Evolutionary conservation across 2,329 filamentous ascomycete species (phyloP).

Genomic region (Pleochaeta shiraiana): DNA sequence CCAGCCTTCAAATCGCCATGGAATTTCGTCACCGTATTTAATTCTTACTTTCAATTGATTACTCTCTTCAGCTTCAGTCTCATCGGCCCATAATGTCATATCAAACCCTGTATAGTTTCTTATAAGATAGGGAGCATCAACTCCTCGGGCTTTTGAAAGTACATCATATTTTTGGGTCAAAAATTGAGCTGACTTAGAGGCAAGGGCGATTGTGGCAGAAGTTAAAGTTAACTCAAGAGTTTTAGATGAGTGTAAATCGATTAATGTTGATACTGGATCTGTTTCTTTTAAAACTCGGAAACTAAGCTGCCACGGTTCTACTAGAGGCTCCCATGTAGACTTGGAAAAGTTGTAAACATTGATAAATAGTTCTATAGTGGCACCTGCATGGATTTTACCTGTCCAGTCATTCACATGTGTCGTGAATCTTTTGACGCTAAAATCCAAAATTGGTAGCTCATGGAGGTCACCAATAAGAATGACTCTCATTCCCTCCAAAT

Average conservation of each 20-base stretch:
- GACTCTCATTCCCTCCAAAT: constrained; percentile 70
- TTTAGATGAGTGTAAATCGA: constrained; percentile 77
- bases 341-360: constrained; percentile 99
- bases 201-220: constrained; percentile 78
- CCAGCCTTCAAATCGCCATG: constrained; percentile 95
- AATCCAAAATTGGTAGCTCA: constrained; percentile 83
- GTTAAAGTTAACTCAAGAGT: constrained; percentile 83
- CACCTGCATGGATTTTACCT: constrained; percentile 63
- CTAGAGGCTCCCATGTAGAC: constrained; percentile 88
- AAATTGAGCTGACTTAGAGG: constrained; percentile 83
- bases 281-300: constrained; percentile 67
- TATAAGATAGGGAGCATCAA: constrained; percentile 81
- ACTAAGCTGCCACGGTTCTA: constrained; percentile 93
- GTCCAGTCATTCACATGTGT: constrained; percentile 83
- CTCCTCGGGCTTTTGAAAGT: constrained; percentile 74
- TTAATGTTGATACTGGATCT: constrained; percentile 50
- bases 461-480: constrained; percentile 92
- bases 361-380: constrained; percentile 78
- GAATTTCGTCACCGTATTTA: constrained; percentile 70
- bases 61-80: constrained; percentile 30
- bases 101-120: constrained; percentile 93
- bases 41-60: constrained; percentile 55
- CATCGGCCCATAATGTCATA: constrained; percentile 62
- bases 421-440: constrained; percentile 78
- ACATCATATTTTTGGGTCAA: constrained; percentile 77